A percentile compares a stretch with the other conserved stretches of the same genome.
Conservation (phyloP, 352 stramenopile genomes). For the Phytopythium ostracodes region DNA sequence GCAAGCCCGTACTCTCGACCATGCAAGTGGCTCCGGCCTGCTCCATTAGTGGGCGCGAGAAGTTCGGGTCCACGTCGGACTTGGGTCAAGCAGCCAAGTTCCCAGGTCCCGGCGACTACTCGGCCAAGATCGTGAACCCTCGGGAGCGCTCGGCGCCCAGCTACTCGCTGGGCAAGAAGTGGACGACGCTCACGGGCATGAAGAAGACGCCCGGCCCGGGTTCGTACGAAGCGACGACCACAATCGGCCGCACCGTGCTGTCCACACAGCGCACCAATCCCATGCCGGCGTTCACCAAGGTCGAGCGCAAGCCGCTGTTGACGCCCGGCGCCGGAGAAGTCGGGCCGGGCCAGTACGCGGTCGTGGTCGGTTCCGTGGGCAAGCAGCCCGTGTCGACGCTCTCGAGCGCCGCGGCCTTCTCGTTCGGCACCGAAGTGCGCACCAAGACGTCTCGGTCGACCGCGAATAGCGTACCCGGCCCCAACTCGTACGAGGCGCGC, state of each 20-base stretch:
- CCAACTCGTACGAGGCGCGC: constrained; percentile 48
- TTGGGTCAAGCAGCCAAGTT: constrained; percentile 36
- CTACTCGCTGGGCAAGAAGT: constrained; percentile 78
- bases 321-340: constrained; percentile 46
- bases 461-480: constrained; percentile 26
- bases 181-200: constrained; percentile 28
- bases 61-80: constrained; percentile 70
- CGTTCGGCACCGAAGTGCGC: constrained; percentile 60
- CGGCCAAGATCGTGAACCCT: constrained; percentile 54
- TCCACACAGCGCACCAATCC: constrained; percentile 69
- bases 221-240: constrained; percentile 52
- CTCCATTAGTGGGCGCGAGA: constrained; percentile 73
- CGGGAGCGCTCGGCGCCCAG: constrained; percentile 55
- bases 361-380: constrained; percentile 57
- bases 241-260: constrained; percentile 58
- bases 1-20: constrained; percentile 64
- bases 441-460: constrained; percentile 27
- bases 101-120: constrained; percentile 69
- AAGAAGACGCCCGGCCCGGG: constrained; percentile 62
- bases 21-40: constrained; percentile 48
- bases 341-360: constrained; percentile 67
- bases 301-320: constrained; percentile 61
- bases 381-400: constrained; percentile 66
- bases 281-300: constrained; percentile 57
- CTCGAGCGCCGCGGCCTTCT: constrained; percentile 51